These are phyloP conservation scores for Cryptosporidium parvum DNA, from an alignment of 169 alveolate species.

Conservation along the genomic window DNA sequence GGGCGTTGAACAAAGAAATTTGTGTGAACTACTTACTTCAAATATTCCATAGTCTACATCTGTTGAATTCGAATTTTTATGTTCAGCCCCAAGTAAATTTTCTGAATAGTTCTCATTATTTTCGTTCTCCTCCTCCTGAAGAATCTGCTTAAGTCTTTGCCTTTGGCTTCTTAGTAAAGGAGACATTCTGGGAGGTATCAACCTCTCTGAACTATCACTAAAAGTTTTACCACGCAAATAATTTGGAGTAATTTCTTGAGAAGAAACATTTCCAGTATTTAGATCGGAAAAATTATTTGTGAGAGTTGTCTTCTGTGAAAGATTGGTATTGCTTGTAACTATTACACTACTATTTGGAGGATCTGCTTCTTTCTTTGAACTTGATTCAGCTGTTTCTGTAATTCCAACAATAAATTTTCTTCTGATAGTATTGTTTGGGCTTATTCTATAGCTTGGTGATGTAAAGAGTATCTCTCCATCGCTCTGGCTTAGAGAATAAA, in stretches of 20 bases:
- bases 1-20: neutral
- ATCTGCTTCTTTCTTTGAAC: neutral
- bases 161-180: slow-evolving; percentile 51
- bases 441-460: neutral
- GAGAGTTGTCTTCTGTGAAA: neutral
- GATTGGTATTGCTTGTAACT: neutral
- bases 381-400: neutral
- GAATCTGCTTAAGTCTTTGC: slow-evolving; percentile 34
- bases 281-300: neutral
- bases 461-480: neutral
- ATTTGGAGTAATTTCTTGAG: neutral
- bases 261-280: neutral
- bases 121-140: neutral
- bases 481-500: neutral
- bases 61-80: neutral
- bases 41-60: neutral
- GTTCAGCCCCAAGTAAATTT: neutral
- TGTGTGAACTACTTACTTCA: neutral
- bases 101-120: slow-evolving; percentile 8
- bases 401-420: neutral
- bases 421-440: neutral
- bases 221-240: neutral
- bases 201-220: neutral
- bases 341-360: neutral
- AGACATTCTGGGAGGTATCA: slow-evolving; percentile 49